Evolutionary conservation across 2,329 filamentous ascomycete genomes (phyloP), one percentile per base, ranked within the genome.

Genomic region (Fusarium sp.): DNA sequence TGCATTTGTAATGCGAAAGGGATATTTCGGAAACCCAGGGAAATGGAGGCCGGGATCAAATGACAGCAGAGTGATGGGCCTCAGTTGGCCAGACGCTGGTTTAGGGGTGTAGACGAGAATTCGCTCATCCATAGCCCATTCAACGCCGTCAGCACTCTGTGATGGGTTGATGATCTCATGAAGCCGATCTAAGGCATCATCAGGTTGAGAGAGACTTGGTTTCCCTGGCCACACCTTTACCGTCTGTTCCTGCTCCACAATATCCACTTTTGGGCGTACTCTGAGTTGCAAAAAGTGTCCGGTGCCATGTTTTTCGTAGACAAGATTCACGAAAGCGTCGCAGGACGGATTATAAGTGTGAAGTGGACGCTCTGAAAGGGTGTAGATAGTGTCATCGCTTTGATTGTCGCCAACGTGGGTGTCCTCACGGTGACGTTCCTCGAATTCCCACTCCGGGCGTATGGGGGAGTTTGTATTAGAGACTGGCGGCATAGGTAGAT

Each of bases 281-380:
- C 76, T 74, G 31, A 91, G 77, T 5, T 84, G 81, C 11, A 87
- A 77, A n/a, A 80, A 65, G 55, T 78, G 78, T 3, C 74, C 65
- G n/a, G 76, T 68, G 63, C 2, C 74, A 66, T 44, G 68, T 23
- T 36, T 29, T 75, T 80, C 75, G 55, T 3, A 83, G 77, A 65
- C 86, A 0, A 91, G 75, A 68, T 91, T 89, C 5, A 91, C 59
- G 70, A 87, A 90, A 0, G 87, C 82, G 18, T 81, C 81, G 65
- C 83, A 84, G 2, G 82, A 79, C 11, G 81, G 75, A 54, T 86
- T 82, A 74, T 91, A 91, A 3, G 83, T 81, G 20, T 85, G 82
- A 46, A 88, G 77, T 42, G 85, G 84, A 11, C 85, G 88, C 57
- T 85, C 83, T 34, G 83, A 81, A 11, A 87, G 79, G 6, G 85